These are phyloP conservation scores for Plasmodium cynomolgi DNA, from an alignment of 169 alveolate genomes.

Conservation along the genomic window DNA sequence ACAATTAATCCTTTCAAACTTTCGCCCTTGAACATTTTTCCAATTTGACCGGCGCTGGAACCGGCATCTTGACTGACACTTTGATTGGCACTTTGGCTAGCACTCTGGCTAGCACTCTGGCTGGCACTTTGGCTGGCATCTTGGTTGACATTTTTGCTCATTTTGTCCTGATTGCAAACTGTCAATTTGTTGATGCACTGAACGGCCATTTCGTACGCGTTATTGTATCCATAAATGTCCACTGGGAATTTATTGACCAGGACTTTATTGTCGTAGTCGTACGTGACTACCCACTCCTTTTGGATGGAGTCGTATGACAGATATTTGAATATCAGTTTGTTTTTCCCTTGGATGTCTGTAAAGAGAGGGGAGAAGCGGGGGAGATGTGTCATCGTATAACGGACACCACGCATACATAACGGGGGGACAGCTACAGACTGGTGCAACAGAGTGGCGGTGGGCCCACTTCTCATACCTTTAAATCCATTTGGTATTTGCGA, in stretches of 20 bases:
- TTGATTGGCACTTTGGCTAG: conserved; percentile 1
- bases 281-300: conserved; percentile 74
- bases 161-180: conserved; percentile 54
- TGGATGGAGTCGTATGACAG: conserved; percentile 68
- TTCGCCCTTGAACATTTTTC: conserved; percentile 25
- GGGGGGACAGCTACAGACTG: neutral
- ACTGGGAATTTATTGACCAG: conserved; percentile 69
- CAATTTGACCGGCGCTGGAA: neutral
- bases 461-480: conserved; percentile 27
- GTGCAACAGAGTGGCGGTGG: neutral
- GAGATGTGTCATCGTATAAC: neutral
- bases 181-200: conserved; percentile 66
- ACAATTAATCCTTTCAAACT: neutral
- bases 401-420: neutral
- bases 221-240: conserved; percentile 65
- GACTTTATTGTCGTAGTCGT: conserved; percentile 67
- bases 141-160: conserved; percentile 31
- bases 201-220: conserved; percentile 75
- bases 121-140: neutral
- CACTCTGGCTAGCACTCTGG: neutral
- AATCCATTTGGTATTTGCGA: conserved; percentile 73
- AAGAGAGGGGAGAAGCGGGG: neutral
- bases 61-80: neutral
- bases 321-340: conserved; percentile 60
- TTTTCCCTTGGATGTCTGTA: conserved; percentile 69